phyloP scores from a whole-genome alignment of 768 basidiomycete genomes.

The Mycena rebaudengoi region DNA sequence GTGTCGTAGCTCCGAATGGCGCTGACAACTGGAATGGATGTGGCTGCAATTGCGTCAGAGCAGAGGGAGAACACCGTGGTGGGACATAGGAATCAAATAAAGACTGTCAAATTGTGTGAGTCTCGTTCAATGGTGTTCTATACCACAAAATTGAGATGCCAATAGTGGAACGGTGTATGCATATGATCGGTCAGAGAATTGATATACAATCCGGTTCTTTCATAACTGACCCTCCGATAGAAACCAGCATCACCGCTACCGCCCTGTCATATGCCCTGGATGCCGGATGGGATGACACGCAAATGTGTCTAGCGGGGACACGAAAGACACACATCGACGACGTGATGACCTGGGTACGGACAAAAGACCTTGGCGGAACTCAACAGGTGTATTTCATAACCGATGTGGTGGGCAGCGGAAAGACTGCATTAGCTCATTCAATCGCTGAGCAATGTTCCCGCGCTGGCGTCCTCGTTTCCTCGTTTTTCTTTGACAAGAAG shows the following conservation, averaged over 20 bases:
- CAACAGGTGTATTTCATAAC: conserved; percentile 26
- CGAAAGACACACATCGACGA: neutral
- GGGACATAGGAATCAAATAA: no score
- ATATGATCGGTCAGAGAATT: neutral
- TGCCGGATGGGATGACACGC: neutral
- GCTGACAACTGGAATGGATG: neutral
- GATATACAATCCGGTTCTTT: neutral
- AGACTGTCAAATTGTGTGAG: neutral
- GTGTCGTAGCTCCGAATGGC: neutral
- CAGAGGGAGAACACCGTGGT: neutral
- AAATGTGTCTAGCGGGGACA: neutral
- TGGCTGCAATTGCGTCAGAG: neutral
- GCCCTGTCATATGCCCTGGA: neutral
- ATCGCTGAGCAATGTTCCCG: conserved; percentile 25
- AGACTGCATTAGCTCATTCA: conserved; percentile 31
- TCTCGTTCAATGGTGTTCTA: no score
- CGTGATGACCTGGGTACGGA: neutral
- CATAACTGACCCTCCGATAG: neutral
- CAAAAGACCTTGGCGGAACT: neutral
- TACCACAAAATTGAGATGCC: no score
- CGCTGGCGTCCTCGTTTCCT: conserved; percentile 22
- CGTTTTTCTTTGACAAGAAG: conserved; percentile 31
- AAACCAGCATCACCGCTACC: neutral
- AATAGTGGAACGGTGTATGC: neutral
- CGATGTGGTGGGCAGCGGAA: conserved; percentile 32